Evolutionary conservation across 176 grass and related monocot species (phyloP), one percentile per base, ranked within the genome.

Genomic region (Carex parvula): DNA sequence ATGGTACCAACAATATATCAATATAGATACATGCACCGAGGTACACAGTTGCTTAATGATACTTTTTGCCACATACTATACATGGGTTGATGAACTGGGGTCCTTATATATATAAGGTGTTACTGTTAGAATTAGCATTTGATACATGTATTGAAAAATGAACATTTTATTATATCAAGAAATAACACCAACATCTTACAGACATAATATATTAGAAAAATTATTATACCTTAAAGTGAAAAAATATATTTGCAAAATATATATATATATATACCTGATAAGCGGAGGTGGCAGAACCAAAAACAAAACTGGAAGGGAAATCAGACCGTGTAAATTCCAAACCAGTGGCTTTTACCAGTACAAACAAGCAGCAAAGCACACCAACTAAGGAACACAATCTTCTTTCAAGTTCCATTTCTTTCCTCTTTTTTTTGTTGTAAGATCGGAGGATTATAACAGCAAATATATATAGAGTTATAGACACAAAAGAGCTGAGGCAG

Each of bases 281-380:
- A 6, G 92, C 84, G 22, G 92, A 94, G 24, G 92, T 94, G 79
- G 88, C 92, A 60, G 92, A 88, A 1, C 92, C 92, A 55, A 94
- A 94, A 48, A 92, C 90, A 68, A 94, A 94, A 79, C 76, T 74
- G 52, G 58, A 41, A 66, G 88, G 92, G 41, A 94, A 94, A 84
- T 94, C 92, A 44, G 81, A 81, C 63, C 92, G 87, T 6, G 76
- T 87, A 83, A 87, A 93, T 68, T 90, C 90, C 54, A 93, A 89
- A 63, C 86, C 86, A 24, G 8, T 26, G 10, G 54, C 2, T 42
- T 32, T 79, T 37, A 8, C 62, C 1, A 80, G 24, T 20, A 11
- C 9, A 44, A 72, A 50, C 3, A 72, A 72, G 37, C 41, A 72
- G 37, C 39, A 72, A 0, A 72, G n/a, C 18, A 22, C 69, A 50